Conservation (phyloP, 2,329 filamentous ascomycete genomes). For the Thielaviopsis populi region DNA sequence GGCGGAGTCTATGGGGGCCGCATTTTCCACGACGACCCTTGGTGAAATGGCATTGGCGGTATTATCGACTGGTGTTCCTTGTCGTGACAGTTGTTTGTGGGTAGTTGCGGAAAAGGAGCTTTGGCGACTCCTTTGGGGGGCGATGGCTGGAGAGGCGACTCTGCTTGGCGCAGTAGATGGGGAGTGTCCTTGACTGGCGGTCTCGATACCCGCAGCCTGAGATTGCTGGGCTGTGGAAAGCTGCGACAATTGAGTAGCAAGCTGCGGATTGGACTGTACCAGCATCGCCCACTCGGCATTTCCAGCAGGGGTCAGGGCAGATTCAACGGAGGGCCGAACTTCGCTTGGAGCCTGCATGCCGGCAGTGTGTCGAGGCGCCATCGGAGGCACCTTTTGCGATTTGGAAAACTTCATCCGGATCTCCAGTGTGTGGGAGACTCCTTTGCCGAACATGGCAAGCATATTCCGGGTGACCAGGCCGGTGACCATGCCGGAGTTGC, state of each 20-base stretch:
- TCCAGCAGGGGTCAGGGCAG: conserved; percentile 39
- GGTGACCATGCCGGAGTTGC: conserved; percentile 54
- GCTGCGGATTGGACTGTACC: conserved; percentile 52
- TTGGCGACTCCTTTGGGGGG: neutral
- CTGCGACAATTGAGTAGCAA: conserved; percentile 21
- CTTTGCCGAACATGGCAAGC: conserved; percentile 68
- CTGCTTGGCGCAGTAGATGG: conserved; percentile 1
- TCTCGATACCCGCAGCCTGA: conserved; percentile 5
- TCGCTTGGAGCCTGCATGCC: neutral
- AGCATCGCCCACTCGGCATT: conserved; percentile 66
- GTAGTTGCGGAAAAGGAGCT: neutral
- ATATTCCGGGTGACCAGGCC: conserved; percentile 81
- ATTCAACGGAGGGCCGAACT: conserved; percentile 21
- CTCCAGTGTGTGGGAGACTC: conserved; percentile 75
- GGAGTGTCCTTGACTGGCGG: conserved; percentile 1
- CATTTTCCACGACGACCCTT: conserved; percentile 8
- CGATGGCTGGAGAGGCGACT: neutral
- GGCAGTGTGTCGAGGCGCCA: neutral
- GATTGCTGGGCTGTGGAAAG: conserved; percentile 1
- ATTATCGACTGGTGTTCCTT: conserved; percentile 5
- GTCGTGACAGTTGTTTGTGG: conserved; percentile 4
- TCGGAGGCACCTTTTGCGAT: conserved; percentile 41
- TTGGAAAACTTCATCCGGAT: conserved; percentile 79
- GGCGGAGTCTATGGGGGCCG: conserved; percentile 19
- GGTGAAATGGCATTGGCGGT: neutral